Percentiles rank a stretch among this genome's conserved stretches.
phyloP scores from a whole-genome alignment of 345 rosid species.

The Eucalyptus coolabah region DNA sequence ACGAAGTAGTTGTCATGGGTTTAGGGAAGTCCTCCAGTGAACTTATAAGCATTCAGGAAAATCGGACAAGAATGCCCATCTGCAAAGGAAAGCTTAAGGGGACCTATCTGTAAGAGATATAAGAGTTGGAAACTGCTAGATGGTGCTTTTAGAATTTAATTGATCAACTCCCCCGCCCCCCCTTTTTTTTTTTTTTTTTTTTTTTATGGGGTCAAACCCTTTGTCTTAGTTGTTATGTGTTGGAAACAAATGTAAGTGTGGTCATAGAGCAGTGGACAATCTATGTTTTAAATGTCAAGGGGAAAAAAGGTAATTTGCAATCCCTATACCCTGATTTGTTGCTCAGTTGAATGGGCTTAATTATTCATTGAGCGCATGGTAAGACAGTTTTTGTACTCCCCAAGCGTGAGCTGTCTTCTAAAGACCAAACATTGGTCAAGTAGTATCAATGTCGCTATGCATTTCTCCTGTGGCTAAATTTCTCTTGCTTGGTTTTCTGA shows the following conservation, averaged over 20 bases:
- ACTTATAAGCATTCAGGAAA: conserved; percentile 17
- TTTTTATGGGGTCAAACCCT: background rate
- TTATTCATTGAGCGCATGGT: background rate
- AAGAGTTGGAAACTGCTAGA: background rate
- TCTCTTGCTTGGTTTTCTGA: background rate
- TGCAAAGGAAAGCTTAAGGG: background rate
- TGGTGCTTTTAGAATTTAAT: background rate
- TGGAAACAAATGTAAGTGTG: background rate
- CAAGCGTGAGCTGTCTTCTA: background rate
- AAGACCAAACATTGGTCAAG: background rate
- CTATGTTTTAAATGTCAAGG: background rate
- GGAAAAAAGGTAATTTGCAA: background rate
- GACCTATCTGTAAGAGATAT: background rate
- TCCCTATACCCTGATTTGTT: background rate
- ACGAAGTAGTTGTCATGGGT: background rate
- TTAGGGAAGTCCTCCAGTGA: conserved; percentile 65
- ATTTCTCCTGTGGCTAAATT: background rate
- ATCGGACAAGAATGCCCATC: background rate
- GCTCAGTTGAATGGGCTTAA: background rate
- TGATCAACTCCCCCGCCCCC: background rate
- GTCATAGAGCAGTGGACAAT: background rate
- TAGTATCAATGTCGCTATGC: background rate
- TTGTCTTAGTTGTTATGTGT: background rate
- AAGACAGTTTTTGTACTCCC: background rate
- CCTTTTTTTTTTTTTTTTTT: too few relatives aligned